A percentile compares a stretch with the other conserved stretches of the same genome.
Conservation (phyloP, 177 flowering plant species). For the Vitis hybrid region DNA sequence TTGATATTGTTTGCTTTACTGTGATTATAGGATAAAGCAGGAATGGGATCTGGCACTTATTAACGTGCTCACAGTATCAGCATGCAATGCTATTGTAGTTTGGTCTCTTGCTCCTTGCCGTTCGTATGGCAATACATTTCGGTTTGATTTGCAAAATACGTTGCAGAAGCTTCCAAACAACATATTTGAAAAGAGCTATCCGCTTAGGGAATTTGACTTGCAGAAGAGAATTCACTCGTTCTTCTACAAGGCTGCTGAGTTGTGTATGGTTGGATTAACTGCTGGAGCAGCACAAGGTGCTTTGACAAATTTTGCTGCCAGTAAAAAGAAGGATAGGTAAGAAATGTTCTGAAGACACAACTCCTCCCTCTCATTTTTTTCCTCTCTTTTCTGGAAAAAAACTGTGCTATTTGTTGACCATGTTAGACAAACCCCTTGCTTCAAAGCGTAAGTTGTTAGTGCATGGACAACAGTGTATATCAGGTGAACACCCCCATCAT, state of each 20-base stretch:
- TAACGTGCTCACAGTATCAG: conserved; percentile 83
- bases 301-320: conserved; percentile 55
- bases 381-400: too few relatives aligned
- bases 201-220: conserved; percentile 78
- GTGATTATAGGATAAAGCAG: conserved; percentile 63
- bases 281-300: conserved; percentile 88
- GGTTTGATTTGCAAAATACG: conserved; percentile 86
- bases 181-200: conserved; percentile 89
- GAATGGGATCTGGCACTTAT: conserved; percentile 98
- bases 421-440: too few relatives aligned
- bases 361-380: conserved; percentile 11
- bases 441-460: too few relatives aligned
- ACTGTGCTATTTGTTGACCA: too few relatives aligned
- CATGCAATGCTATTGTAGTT: conserved; percentile 87
- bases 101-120: conserved; percentile 99
- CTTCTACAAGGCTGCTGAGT: conserved; percentile 83
- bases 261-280: conserved; percentile 75
- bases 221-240: conserved; percentile 84
- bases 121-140: conserved; percentile 93
- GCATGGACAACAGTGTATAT: too few relatives aligned
- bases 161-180: conserved; percentile 98
- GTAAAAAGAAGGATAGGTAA: conserved; percentile 78
- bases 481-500: too few relatives aligned
- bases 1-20: conserved; percentile 3
- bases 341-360: not conserved